phyloP scores from a whole-genome alignment of 306 rosid genomes.

The Astragalus glycyphyllos region DNA sequence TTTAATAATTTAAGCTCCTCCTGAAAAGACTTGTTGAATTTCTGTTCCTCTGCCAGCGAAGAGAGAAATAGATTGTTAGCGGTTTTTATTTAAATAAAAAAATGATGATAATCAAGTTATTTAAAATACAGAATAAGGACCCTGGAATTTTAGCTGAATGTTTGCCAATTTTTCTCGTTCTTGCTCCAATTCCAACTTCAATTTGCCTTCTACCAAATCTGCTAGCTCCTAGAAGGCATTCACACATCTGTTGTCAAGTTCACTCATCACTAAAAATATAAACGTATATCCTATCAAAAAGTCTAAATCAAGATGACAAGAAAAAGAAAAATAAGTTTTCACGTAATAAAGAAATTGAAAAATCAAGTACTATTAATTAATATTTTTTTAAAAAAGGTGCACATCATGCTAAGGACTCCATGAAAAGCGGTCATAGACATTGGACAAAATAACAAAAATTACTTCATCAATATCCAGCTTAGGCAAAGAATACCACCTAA shows the following conservation, averaged over 20 bases:
- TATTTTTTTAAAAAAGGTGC: background rate
- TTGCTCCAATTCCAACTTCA: slow-evolving; percentile 71
- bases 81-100: slow-evolving; percentile 23
- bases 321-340: slow-evolving; percentile 12
- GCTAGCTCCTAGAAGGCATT: slow-evolving; percentile 99
- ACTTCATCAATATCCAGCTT: slow-evolving; percentile 12
- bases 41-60: slow-evolving; percentile 72
- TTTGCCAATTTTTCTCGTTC: slow-evolving; percentile 59
- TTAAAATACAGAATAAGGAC: slow-evolving; percentile 48
- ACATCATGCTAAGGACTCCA: slow-evolving; percentile 19
- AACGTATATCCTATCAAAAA: slow-evolving; percentile 30
- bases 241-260: slow-evolving; percentile 98
- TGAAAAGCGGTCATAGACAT: slow-evolving; percentile 2
- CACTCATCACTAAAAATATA: slow-evolving; percentile 74
- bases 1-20: slow-evolving; percentile 71
- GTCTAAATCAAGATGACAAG: slow-evolving; percentile 24
- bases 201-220: slow-evolving; percentile 67
- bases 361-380: background rate
- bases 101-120: slow-evolving; percentile 29
- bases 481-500: background rate
- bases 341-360: slow-evolving; percentile 1
- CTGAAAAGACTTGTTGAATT: slow-evolving; percentile 65
- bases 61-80: slow-evolving; percentile 33
- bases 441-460: background rate
- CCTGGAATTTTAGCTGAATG: slow-evolving; percentile 60